Evolutionary conservation across 352 stramenopile genomes (phyloP), one percentile per base, ranked within the genome.

Genomic region (Pythium plurisporium): DNA sequence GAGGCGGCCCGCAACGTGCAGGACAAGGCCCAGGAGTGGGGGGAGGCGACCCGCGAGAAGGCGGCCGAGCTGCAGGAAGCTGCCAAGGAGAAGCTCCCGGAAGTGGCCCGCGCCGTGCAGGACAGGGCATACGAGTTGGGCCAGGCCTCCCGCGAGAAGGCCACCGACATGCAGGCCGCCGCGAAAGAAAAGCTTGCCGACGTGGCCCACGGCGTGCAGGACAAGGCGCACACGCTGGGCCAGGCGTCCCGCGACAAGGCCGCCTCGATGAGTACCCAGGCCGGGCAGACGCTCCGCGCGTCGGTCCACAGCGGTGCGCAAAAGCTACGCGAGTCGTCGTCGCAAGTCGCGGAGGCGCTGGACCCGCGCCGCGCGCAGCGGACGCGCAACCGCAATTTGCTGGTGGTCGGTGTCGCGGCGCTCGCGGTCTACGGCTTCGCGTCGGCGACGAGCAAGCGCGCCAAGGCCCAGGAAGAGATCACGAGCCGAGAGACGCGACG

Each of bases 401-500:
- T 94, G 15, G 31, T 75, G 29, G 29, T 91, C 19, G 84, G 82
- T 14, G 82, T 86, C 46, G 67, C 81, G 11, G 84, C 68, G 3
- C 20, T 94, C 11, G 84, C 85, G 46, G 27, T 94, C 26, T 94
- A 92, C 41, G 84, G 84, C 1, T 88, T 94, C 55, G 84, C 79
- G 12, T 79, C 79, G 17, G 53, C 71, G 12, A 47, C 78, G 53
- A 58, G 89, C 46, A 79, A 90, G 60, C 76, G 61, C 57, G 69
- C 73, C 15, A 80, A 77, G 37, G 69, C 86, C 33, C 63, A 89
- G 30, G 76, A 79, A 41, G 63, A 72, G 20, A 65, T 50, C 20
- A 78, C 76, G 52, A 44, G 42, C 15, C n/a, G 26, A 5, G 37
- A 49, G 38, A 30, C 41, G 50, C 37, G 40, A 27, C 37, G 38